phyloP scores from a whole-genome alignment of 1,139 yeast genomes.

The Hanseniaspora gamundiae region DNA sequence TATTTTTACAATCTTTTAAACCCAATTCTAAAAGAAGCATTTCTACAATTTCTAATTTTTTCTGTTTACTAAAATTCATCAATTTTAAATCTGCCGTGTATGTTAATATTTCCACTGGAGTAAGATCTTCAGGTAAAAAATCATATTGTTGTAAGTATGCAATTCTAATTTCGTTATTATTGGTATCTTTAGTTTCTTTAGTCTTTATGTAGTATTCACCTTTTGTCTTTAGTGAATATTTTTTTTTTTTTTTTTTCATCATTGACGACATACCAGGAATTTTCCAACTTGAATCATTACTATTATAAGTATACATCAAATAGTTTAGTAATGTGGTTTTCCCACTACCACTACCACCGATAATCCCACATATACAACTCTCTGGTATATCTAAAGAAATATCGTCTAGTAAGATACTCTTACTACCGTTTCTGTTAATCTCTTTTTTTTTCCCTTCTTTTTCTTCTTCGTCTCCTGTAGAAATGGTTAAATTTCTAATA shows the following conservation, averaged over 20 bases:
- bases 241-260: conserved; percentile 61
- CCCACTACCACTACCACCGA: conserved; percentile 41
- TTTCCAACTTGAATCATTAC: conserved; percentile 13
- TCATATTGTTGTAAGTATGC: conserved; percentile 77
- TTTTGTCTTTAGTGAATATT: conserved; percentile 37
- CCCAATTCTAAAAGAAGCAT: conserved; percentile 51
- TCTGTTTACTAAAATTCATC: conserved; percentile 28
- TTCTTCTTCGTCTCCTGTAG: background rate
- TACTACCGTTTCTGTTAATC: background rate
- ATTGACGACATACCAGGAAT: background rate
- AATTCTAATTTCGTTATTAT: conserved; percentile 13
- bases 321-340: conserved; percentile 32
- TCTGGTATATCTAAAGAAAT: conserved; percentile 18
- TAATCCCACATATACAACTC: conserved; percentile 26
- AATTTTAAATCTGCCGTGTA: conserved; percentile 64
- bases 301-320: conserved; percentile 17
- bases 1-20: conserved; percentile 46
- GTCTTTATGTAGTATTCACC: conserved; percentile 6
- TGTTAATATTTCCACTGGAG: conserved; percentile 56
- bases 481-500: background rate
- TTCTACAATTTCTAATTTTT: conserved; percentile 40
- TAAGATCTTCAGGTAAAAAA: conserved; percentile 54
- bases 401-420: conserved; percentile 12
- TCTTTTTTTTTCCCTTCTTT: background rate
- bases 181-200: background rate